These are phyloP conservation scores for Bullera alba DNA, from an alignment of 768 basidiomycete species.

Conservation along the genomic window DNA sequence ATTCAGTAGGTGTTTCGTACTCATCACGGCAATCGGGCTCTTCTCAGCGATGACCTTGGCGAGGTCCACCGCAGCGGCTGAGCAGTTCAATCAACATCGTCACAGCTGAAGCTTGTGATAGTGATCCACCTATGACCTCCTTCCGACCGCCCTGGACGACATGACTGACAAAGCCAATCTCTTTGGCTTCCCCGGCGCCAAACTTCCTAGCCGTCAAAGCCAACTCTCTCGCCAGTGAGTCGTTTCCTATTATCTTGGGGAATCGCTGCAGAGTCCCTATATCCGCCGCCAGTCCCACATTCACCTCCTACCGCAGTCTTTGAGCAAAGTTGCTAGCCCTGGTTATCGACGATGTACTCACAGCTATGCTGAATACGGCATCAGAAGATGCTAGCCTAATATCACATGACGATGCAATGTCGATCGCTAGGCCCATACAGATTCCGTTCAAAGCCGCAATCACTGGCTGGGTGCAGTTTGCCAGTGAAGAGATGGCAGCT, in stretches of 20 bases:
- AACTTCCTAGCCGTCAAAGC: conserved; percentile 71
- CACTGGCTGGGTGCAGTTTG: conserved; percentile 67
- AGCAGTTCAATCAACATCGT: not conserved
- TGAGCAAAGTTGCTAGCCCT: not conserved
- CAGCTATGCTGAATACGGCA: conserved; percentile 66
- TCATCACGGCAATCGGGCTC: conserved; percentile 68
- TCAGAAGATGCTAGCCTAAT: conserved; percentile 62
- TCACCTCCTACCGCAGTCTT: conserved; percentile 59
- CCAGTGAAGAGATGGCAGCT: conserved; percentile 60
- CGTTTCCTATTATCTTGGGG: conserved; percentile 69
- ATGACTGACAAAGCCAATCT: conserved; percentile 66
- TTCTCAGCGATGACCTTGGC: conserved; percentile 64
- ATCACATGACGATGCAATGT: conserved; percentile 70
- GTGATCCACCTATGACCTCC: conserved; percentile 54
- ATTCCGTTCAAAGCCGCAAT: conserved; percentile 73
- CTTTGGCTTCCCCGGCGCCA: conserved; percentile 58
- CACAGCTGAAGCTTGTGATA: too few relatives aligned
- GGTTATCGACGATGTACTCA: conserved; percentile 32
- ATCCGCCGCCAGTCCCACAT: conserved; percentile 79
- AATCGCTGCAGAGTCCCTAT: conserved; percentile 77
- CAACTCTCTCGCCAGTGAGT: conserved; percentile 65
- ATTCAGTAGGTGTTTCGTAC: conserved; percentile 69
- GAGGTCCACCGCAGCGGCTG: conserved; percentile 57
- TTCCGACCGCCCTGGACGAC: conserved; percentile 61
- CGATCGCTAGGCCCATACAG: conserved; percentile 69